Conservation (phyloP, 108 stramenopile genomes). For the Fragilaria radians region DNA sequence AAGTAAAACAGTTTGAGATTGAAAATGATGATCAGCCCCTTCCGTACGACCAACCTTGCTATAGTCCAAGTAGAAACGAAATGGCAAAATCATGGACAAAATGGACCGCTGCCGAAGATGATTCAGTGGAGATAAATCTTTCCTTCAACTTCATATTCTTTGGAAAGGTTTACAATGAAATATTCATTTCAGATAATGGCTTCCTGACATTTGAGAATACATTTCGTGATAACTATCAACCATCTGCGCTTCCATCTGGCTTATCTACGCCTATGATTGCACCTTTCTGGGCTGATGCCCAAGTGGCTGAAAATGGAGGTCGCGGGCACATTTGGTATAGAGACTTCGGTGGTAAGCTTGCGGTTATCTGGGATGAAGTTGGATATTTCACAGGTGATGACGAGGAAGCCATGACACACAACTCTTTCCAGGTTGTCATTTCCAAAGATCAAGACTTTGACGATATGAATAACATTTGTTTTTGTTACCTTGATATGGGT, state of each 20-base stretch:
- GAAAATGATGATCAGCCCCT: background rate
- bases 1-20: background rate
- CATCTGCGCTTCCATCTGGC: background rate
- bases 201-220: background rate
- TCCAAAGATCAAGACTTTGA: background rate
- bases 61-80: background rate
- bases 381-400: background rate
- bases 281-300: background rate
- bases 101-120: background rate
- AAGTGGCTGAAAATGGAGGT: background rate
- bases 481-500: background rate
- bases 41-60: background rate
- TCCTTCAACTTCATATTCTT: background rate
- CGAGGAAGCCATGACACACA: background rate
- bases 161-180: background rate
- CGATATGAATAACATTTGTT: slow-evolving; percentile 1
- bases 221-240: background rate
- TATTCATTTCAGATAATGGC: background rate
- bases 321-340: background rate
- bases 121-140: background rate
- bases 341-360: background rate
- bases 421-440: background rate
- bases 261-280: background rate
- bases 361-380: background rate
- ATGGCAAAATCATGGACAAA: slow-evolving; percentile 17